These are phyloP conservation scores for Chlorella sp. DNA, from an alignment of 139 green algal species.

Conservation along the genomic window DNA sequence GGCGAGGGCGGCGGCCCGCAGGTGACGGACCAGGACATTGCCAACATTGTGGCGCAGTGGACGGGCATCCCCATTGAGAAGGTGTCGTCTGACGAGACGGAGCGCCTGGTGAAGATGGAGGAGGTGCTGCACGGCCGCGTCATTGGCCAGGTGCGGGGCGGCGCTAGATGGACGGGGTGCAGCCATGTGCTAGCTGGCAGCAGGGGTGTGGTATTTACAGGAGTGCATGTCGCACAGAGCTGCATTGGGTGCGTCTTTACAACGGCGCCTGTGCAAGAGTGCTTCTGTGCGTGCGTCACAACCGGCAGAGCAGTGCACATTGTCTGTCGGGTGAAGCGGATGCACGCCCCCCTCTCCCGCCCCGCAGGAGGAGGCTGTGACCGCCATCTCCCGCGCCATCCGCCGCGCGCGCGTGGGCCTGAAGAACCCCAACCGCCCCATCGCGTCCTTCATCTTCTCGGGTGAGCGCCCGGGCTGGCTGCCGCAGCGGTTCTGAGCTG, in stretches of 20 bases:
- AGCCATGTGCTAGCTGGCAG: no score
- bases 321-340: no score
- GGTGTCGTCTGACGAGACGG: constrained; percentile 91
- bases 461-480: constrained; percentile 38
- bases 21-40: constrained; percentile 95
- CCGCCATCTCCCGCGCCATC: constrained; percentile 91
- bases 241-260: no score
- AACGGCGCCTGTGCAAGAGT: no score
- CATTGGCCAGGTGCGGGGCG: constrained; percentile 70
- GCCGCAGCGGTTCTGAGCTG: no score
- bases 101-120: constrained; percentile 99
- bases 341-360: no score
- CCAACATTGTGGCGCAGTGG: constrained; percentile 96
- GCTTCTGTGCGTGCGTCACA: no score
- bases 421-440: constrained; percentile 98
- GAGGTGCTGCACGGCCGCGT: constrained; percentile 93
- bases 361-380: constrained; percentile 94
- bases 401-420: constrained; percentile 95
- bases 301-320: no score
- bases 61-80: constrained; percentile 91
- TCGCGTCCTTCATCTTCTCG: constrained; percentile 98
- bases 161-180: no score
- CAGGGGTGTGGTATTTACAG: no score
- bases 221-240: no score
- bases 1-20: constrained; percentile 74